A percentile compares a stretch with the other conserved stretches of the same genome.
These are phyloP conservation scores for Cicer yamashitae DNA, from an alignment of 306 rosid species.

Conservation along the genomic window DNA sequence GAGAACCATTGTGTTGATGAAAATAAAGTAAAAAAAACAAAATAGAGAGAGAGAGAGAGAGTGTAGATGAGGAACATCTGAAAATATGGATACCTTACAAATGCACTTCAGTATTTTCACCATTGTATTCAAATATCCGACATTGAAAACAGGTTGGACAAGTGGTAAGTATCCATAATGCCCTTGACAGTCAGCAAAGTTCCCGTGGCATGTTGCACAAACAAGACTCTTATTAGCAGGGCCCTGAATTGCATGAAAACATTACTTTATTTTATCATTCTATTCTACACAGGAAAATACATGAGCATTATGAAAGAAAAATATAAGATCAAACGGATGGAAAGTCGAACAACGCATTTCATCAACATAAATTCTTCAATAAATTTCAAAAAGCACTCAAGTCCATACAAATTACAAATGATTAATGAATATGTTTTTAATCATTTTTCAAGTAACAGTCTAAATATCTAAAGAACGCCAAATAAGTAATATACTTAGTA, in stretches of 20 bases:
- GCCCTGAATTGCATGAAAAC: conserved; percentile 59
- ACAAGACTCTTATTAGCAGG: conserved; percentile 64
- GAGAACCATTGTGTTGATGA: conserved; percentile 8
- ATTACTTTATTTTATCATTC: conserved; percentile 10
- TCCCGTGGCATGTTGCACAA: conserved; percentile 83
- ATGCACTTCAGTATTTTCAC: conserved; percentile 83
- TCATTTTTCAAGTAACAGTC: not conserved
- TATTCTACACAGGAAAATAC: conserved; percentile 6
- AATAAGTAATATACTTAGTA: not conserved
- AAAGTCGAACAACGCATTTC: not conserved
- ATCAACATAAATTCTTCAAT: conserved; percentile 10
- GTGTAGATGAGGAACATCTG: not conserved
- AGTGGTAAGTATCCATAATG: conserved; percentile 81
- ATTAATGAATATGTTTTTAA: not conserved
- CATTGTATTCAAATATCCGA: conserved; percentile 64
- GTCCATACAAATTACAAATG: not conserved
- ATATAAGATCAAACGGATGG: conserved; percentile 25
- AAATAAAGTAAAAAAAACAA: conserved; percentile 32
- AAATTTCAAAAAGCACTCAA: not conserved
- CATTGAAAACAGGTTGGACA: conserved; percentile 77
- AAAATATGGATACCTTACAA: conserved; percentile 71
- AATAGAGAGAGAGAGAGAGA: conserved; percentile 14
- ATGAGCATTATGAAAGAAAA: conserved; percentile 13
- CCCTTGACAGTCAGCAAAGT: conserved; percentile 69
- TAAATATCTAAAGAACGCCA: not conserved